Evolutionary conservation across 2,329 filamentous ascomycete genomes (phyloP).

Genomic region (Diaporthe destruens): DNA sequence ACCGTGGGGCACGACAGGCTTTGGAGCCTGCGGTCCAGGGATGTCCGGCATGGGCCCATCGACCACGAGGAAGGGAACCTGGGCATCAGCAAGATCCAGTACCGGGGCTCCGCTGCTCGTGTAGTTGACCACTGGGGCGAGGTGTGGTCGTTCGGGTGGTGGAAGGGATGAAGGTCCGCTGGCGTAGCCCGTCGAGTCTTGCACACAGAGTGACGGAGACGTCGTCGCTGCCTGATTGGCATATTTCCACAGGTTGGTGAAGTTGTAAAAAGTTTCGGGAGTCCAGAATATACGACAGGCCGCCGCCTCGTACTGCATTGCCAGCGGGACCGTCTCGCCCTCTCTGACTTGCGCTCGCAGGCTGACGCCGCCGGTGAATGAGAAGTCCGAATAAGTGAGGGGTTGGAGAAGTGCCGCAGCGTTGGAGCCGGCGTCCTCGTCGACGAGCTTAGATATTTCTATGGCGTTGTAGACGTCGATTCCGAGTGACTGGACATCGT

Average conservation of each 20-base stretch:
- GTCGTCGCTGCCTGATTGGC: background rate
- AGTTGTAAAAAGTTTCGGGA: constrained; percentile 62
- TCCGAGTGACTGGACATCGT: constrained; percentile 43
- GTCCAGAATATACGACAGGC: constrained; percentile 74
- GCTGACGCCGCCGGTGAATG: constrained; percentile 43
- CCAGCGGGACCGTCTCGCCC: constrained; percentile 56
- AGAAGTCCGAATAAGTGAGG: constrained; percentile 42
- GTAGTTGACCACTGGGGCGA: background rate
- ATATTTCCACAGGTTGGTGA: constrained; percentile 63
- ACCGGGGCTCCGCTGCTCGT: background rate
- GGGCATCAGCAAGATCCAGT: background rate
- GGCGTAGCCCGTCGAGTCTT: background rate
- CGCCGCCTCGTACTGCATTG: constrained; percentile 72
- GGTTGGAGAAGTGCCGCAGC: background rate
- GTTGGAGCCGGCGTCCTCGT: background rate
- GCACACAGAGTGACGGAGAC: background rate
- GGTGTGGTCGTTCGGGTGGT: background rate
- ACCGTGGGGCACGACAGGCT: too few species aligned
- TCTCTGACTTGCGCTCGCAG: constrained; percentile 46
- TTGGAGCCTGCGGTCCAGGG: background rate
- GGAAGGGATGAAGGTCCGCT: background rate
- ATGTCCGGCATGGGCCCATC: background rate
- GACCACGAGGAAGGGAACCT: background rate
- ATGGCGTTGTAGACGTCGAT: constrained; percentile 23
- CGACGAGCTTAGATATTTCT: background rate